These are phyloP conservation scores for Lepidium didymum DNA, from an alignment of 345 rosid genomes.

Conservation along the genomic window DNA sequence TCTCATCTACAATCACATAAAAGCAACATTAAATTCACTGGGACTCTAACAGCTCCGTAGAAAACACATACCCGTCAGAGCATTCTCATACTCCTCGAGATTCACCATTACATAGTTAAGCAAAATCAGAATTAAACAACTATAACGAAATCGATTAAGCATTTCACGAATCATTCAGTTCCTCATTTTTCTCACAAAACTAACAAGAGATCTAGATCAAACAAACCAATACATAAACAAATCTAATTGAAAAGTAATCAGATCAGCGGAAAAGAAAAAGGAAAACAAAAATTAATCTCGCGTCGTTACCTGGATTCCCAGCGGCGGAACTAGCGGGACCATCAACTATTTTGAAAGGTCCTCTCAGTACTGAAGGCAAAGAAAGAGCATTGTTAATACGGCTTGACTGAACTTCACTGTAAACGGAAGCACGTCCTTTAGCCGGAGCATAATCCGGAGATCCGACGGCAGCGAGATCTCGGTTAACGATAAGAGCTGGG, in stretches of 20 bases:
- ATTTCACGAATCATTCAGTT: background rate
- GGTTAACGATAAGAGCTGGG: constrained; percentile 45
- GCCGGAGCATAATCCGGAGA: constrained; percentile 26
- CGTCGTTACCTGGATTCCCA: constrained; percentile 68
- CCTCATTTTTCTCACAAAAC: background rate
- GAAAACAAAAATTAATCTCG: background rate
- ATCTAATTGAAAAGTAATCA: constrained; percentile 3
- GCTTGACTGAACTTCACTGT: constrained; percentile 77
- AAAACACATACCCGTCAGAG: constrained; percentile 6
- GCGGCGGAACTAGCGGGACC: constrained; percentile 92
- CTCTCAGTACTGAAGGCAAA: constrained; percentile 70
- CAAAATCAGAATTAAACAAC: background rate
- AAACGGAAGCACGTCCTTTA: constrained; percentile 63
- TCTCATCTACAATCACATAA: constrained; percentile 49
- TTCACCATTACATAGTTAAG: background rate
- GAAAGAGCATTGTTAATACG: constrained; percentile 74
- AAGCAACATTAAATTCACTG: background rate
- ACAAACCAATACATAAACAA: background rate
- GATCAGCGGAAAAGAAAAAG: background rate
- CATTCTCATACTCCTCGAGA: background rate
- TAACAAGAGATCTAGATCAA: constrained; percentile 28
- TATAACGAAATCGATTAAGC: background rate
- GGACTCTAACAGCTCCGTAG: background rate
- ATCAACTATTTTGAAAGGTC: constrained; percentile 65
- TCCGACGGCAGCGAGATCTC: constrained; percentile 32